Evolutionary conservation across 805 yeast genomes (phyloP).

Genomic region (Metschnikowia kunwiensis): DNA sequence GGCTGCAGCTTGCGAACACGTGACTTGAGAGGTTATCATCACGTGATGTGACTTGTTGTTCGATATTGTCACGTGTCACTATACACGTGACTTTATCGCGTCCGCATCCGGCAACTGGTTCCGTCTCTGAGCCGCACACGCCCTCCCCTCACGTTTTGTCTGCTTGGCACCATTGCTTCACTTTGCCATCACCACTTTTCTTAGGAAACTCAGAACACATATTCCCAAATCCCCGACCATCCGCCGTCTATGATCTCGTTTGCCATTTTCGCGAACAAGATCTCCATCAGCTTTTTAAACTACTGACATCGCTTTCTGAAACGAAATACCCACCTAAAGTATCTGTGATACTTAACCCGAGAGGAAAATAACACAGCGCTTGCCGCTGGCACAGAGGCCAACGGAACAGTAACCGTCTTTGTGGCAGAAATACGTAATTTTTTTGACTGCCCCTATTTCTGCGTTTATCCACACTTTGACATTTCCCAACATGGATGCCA

Average conservation of each 20-base stretch:
- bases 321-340: neutral
- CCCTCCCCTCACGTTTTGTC: neutral
- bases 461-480: too few species aligned
- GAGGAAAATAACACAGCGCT: too few species aligned
- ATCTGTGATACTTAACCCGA: too few species aligned
- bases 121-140: slow-evolving; percentile 8
- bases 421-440: too few species aligned
- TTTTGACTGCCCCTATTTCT: too few species aligned
- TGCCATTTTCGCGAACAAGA: slow-evolving; percentile 17
- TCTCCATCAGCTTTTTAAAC: slow-evolving; percentile 21
- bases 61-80: too few species aligned
- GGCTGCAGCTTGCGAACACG: too few species aligned
- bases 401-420: neutral
- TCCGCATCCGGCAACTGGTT: slow-evolving; percentile 4
- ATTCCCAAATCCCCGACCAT: neutral
- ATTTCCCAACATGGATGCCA: slow-evolving; percentile 3
- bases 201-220: neutral
- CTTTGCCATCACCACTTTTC: neutral
- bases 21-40: too few species aligned
- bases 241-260: slow-evolving; percentile 18
- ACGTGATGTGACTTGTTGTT: too few species aligned
- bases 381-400: too few species aligned
- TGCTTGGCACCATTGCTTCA: too few species aligned
- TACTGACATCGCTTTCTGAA: slow-evolving; percentile 18
- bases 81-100: too few species aligned